Conservation (phyloP, 805 yeast genomes). For the Metschnikowia lochheadii region DNA sequence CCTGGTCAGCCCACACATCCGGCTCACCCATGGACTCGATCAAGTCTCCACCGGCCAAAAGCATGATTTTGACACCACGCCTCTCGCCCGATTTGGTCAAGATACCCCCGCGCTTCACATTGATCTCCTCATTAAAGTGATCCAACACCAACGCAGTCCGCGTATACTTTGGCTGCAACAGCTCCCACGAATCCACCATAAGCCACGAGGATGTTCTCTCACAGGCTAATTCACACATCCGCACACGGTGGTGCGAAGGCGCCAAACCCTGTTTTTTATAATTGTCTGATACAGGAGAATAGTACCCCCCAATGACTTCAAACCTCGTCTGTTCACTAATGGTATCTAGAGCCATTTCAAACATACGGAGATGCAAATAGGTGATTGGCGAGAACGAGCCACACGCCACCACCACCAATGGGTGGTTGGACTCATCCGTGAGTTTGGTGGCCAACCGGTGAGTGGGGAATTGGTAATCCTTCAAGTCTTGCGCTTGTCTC, state of each 20-base stretch:
- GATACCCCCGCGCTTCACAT: slow-evolving; percentile 85
- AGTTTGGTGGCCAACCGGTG: slow-evolving; percentile 74
- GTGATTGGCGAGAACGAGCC: slow-evolving; percentile 97
- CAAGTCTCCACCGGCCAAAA: slow-evolving; percentile 95
- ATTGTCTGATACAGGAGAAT: slow-evolving; percentile 90
- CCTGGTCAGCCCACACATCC: slow-evolving; percentile 97
- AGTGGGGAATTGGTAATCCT: slow-evolving; percentile 75
- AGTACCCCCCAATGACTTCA: slow-evolving; percentile 95
- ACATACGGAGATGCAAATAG: slow-evolving; percentile 91
- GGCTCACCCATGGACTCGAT: slow-evolving; percentile 99
- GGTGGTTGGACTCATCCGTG: slow-evolving; percentile 72
- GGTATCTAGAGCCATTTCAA: slow-evolving; percentile 96
- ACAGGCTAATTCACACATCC: slow-evolving; percentile 98
- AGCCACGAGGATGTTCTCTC: slow-evolving; percentile 96
- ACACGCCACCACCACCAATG: slow-evolving; percentile 93
- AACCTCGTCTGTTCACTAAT: slow-evolving; percentile 87
- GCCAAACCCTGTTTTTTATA: slow-evolving; percentile 93
- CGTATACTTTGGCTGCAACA: slow-evolving; percentile 83
- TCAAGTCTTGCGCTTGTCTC: slow-evolving; percentile 74
- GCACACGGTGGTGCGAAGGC: slow-evolving; percentile 79
- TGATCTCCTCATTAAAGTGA: slow-evolving; percentile 93
- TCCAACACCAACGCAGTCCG: slow-evolving; percentile 94
- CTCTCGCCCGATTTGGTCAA: slow-evolving; percentile 51
- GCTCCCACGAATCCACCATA: slow-evolving; percentile 99
- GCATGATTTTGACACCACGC: slow-evolving; percentile 90